phyloP scores from a whole-genome alignment of 345 rosid genomes.

The Eucalyptus microcorys region DNA sequence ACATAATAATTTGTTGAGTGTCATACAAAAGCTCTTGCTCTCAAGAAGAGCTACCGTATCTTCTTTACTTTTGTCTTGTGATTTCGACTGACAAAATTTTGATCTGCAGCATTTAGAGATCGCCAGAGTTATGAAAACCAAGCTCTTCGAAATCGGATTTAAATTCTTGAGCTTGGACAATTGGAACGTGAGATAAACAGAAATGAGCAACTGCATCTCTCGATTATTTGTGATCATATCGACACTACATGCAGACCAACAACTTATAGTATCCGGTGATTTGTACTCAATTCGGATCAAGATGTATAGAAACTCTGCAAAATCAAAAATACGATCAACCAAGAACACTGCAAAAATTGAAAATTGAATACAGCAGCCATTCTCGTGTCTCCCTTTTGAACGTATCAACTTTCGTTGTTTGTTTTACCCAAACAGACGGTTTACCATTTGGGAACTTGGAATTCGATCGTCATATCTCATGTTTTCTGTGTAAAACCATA shows the following conservation, averaged over 20 bases:
- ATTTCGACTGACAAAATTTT: background rate
- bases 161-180: background rate
- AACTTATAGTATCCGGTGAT: background rate
- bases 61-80: background rate
- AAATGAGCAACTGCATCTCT: background rate
- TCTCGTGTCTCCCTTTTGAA: background rate
- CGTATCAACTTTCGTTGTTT: background rate
- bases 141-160: background rate
- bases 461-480: background rate
- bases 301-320: background rate
- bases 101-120: background rate
- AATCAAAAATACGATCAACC: background rate
- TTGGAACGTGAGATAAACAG: background rate
- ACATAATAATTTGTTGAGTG: background rate
- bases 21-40: background rate
- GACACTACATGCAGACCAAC: background rate
- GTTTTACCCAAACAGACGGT: background rate
- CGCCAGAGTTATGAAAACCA: background rate
- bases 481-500: background rate
- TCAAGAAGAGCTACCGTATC: background rate
- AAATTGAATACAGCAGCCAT: background rate
- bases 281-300: background rate
- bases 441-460: background rate
- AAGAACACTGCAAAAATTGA: background rate
- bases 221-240: background rate